Conservation (phyloP, 352 stramenopile species). For the Globisporangium perplexum region DNA sequence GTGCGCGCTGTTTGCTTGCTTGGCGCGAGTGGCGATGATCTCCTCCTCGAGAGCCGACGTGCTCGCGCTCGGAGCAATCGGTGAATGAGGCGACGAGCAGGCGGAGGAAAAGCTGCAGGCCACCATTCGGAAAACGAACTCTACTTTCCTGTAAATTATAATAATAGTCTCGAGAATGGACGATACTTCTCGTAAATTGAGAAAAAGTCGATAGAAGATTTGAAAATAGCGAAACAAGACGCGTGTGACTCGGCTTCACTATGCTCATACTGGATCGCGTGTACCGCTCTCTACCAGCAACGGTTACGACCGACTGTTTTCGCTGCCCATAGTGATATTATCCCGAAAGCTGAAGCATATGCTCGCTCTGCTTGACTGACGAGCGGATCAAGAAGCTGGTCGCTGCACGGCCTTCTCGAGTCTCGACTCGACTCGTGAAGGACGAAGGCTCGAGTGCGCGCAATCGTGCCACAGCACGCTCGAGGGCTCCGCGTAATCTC, state of each 20-base stretch:
- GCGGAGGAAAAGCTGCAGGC: background rate
- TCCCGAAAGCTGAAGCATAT: background rate
- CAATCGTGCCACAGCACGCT: background rate
- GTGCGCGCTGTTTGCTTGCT: background rate
- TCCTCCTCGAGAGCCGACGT: background rate
- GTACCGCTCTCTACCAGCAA: background rate
- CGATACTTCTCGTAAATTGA: too few relatives aligned
- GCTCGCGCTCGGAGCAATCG: background rate
- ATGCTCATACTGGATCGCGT: background rate
- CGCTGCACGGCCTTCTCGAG: too few relatives aligned
- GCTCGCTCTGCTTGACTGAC: too few relatives aligned
- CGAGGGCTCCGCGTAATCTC: background rate
- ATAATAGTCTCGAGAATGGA: too few relatives aligned
- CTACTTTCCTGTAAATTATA: too few relatives aligned
- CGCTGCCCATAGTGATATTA: too few relatives aligned
- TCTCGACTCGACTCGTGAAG: too few relatives aligned
- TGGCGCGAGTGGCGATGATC: background rate
- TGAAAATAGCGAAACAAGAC: background rate
- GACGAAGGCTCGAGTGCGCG: too few relatives aligned
- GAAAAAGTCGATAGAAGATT: too few relatives aligned
- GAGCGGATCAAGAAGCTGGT: background rate
- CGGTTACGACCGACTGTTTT: too few relatives aligned
- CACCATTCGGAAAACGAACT: too few relatives aligned
- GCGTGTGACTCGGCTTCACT: background rate
- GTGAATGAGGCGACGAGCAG: background rate